Conservation (phyloP, 192 early-diverging fungal genomes). For the Martensiomyces pterosporus region DNA sequence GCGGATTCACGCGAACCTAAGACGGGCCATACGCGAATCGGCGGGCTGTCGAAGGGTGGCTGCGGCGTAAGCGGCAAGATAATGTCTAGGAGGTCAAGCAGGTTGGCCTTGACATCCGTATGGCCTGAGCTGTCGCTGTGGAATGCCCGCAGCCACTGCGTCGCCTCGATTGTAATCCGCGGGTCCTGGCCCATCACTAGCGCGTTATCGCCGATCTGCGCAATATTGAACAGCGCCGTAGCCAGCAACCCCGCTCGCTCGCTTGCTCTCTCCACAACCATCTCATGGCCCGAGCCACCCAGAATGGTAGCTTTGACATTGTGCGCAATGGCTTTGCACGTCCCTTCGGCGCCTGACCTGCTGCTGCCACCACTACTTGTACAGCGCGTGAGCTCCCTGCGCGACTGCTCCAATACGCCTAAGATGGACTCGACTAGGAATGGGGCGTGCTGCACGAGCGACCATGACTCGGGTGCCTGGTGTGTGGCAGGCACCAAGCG, state of each 20-base stretch:
- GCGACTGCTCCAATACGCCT: constrained; percentile 25
- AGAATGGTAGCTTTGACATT: constrained; percentile 8
- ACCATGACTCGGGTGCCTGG: constrained; percentile 28
- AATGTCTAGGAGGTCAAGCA: constrained; percentile 38
- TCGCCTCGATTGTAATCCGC: constrained; percentile 28
- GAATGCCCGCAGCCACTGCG: constrained; percentile 32
- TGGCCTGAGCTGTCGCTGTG: constrained; percentile 4
- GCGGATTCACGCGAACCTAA: constrained; percentile 18
- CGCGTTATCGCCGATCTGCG: constrained; percentile 43
- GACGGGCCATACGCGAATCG: constrained; percentile 21
- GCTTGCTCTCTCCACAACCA: constrained; percentile 9
- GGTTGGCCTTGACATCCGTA: constrained; percentile 15
- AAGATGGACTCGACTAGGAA: constrained; percentile 43
- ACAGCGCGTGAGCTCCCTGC: constrained; percentile 18
- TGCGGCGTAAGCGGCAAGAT: constrained; percentile 28
- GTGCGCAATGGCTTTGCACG: too few species aligned
- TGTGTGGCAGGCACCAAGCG: constrained; percentile 33
- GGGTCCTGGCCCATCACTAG: constrained; percentile 40
- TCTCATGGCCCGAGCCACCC: constrained; percentile 17
- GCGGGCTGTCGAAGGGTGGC: constrained; percentile 23
- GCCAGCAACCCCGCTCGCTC: constrained; percentile 28
- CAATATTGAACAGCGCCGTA: constrained; percentile 37
- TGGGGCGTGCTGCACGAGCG: constrained; percentile 28
- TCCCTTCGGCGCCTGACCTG: background rate
- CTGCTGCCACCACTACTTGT: constrained; percentile 1